These are phyloP conservation scores for Penicillium sp. DNA, from an alignment of 2,329 filamentous ascomycete genomes.

Conservation along the genomic window DNA sequence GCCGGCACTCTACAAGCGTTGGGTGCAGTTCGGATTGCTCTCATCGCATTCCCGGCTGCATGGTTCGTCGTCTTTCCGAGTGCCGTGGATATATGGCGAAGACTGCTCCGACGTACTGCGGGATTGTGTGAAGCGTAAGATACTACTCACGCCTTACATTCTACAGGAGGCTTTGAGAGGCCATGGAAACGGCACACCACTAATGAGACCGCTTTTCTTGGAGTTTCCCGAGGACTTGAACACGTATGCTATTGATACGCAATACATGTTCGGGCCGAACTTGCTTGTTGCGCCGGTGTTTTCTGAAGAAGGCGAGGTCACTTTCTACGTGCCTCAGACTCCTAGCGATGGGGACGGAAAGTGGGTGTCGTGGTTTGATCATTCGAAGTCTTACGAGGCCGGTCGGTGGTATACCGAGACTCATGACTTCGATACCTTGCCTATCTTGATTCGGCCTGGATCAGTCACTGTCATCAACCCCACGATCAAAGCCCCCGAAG, in stretches of 20 bases:
- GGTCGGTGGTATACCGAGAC: constrained; percentile 62
- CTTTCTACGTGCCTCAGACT: constrained; percentile 62
- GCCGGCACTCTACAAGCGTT: constrained; percentile 73
- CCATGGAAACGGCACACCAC: constrained; percentile 58
- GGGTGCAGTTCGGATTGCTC: constrained; percentile 74
- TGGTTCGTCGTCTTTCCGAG: constrained; percentile 69
- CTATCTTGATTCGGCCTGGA: constrained; percentile 58
- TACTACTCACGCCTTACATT: constrained; percentile 61
- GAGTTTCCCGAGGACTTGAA: constrained; percentile 73
- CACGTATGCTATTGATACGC: constrained; percentile 66
- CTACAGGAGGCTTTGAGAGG: constrained; percentile 55
- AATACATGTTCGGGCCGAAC: constrained; percentile 71
- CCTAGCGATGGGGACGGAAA: constrained; percentile 54
- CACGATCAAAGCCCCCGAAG: constrained; percentile 27
- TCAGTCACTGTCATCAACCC: constrained; percentile 33
- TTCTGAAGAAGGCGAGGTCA: constrained; percentile 62
- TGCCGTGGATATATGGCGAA: constrained; percentile 72
- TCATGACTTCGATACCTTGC: constrained; percentile 61
- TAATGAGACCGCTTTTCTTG: constrained; percentile 67
- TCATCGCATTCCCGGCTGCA: constrained; percentile 72
- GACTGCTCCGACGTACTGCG: constrained; percentile 62
- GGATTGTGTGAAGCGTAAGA: constrained; percentile 56
- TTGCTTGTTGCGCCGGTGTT: constrained; percentile 68
- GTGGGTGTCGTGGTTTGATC: constrained; percentile 53
- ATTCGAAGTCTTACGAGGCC: constrained; percentile 38